A percentile compares a stretch with the other conserved stretches of the same genome.
Conservation (phyloP, 2,329 filamentous ascomycete species). For the Didymella lethalis region DNA sequence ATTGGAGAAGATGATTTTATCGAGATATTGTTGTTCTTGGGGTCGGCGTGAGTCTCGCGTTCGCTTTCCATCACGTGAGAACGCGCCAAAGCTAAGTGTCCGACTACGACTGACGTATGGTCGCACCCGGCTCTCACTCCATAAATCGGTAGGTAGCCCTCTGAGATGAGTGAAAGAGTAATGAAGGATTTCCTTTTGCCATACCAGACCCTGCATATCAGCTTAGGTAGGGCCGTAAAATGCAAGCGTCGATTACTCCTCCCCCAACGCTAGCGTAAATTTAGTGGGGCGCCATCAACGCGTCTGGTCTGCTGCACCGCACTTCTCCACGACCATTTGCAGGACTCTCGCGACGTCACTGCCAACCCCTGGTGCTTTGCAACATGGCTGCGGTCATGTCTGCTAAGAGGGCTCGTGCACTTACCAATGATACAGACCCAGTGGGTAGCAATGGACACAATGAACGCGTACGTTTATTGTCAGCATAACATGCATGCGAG, state of each 20-base stretch:
- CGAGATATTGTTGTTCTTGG: not conserved
- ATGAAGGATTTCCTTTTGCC: not conserved
- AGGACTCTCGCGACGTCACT: not conserved
- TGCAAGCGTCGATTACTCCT: not conserved
- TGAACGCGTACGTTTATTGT: constrained; percentile 31
- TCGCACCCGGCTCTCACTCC: not conserved
- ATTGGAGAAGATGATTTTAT: not conserved
- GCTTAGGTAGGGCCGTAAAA: not conserved
- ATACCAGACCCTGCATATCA: not conserved
- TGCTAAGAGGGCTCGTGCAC: constrained; percentile 44
- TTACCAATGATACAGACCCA: constrained; percentile 30
- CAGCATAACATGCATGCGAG: not conserved
- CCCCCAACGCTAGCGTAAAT: constrained; percentile 20
- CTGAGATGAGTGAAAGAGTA: not conserved
- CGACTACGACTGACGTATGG: not conserved
- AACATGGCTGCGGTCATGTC: constrained; percentile 42
- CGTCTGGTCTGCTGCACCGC: constrained; percentile 25
- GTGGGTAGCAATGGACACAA: constrained; percentile 20
- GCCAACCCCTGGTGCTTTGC: constrained; percentile 8
- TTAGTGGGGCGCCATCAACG: constrained; percentile 31
- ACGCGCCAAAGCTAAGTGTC: not conserved
- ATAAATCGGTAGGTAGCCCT: not conserved
- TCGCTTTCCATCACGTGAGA: constrained; percentile 12
- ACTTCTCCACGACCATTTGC: not conserved
- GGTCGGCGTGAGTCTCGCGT: too few species aligned